These are phyloP conservation scores for Ustilago loliicola DNA, from an alignment of 1,284 basidiomycete genomes.

Conservation along the genomic window DNA sequence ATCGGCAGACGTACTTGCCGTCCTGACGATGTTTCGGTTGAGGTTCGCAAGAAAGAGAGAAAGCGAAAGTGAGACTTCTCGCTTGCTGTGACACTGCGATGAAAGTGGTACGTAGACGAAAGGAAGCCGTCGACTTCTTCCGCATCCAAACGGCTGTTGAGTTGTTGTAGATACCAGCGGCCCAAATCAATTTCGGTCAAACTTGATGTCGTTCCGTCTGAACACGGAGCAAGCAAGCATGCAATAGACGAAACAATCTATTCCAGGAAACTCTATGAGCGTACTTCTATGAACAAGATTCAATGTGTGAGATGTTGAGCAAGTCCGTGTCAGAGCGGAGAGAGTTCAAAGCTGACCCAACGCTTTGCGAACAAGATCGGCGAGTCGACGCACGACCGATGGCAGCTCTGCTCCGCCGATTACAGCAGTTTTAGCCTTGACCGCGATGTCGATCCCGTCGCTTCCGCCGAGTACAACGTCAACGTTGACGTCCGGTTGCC, in stretches of 20 bases:
- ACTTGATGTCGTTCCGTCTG: too few relatives aligned
- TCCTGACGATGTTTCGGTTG: too few relatives aligned
- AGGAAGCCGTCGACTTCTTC: too few relatives aligned
- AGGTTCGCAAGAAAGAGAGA: too few relatives aligned
- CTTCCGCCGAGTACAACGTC: conserved; percentile 24
- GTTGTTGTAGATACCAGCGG: too few relatives aligned
- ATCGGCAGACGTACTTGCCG: too few relatives aligned
- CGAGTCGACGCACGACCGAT: conserved; percentile 4
- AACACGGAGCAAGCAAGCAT: not conserved
- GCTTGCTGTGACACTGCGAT: too few relatives aligned
- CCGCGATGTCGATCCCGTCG: conserved; percentile 18
- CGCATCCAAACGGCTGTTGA: too few relatives aligned
- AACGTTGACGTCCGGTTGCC: conserved; percentile 38
- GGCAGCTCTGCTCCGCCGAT: conserved; percentile 2
- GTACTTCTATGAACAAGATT: not conserved
- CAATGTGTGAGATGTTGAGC: not conserved
- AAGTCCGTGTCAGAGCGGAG: not conserved
- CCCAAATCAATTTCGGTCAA: too few relatives aligned
- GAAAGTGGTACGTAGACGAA: too few relatives aligned
- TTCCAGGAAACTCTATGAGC: not conserved
- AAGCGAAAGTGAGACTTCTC: too few relatives aligned
- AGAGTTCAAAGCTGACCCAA: conserved; percentile 14
- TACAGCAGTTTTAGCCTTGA: conserved; percentile 23
- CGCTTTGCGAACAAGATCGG: not conserved
- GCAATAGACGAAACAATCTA: not conserved